Evolutionary conservation across 805 yeast genomes (phyloP), one percentile per base, ranked within the genome.

Genomic region (Cyberlindnera mississippiensis): DNA sequence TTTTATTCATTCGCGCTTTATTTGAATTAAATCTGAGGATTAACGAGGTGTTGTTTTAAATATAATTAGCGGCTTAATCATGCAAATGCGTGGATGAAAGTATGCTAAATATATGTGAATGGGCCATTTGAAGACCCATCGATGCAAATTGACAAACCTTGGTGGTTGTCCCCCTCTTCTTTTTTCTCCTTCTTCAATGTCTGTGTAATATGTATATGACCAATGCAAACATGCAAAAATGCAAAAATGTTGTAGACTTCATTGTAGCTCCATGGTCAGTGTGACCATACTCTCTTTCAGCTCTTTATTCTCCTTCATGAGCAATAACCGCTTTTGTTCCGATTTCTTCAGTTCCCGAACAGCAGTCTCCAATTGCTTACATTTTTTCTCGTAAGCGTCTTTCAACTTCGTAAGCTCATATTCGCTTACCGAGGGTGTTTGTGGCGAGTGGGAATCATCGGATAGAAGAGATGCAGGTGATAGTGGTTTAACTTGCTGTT

Each of bases 401-500:
- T 62, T 63, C 29, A 64, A 38, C 17, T 61, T 53, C 26, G 33
- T 29, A 16, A 42, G 20, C 14, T 45, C 44, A 19, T 31, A 33
- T 22, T 44, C 45, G 7, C 24, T 12, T 5, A 20, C 17, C 10
- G 38, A n/a, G 8, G 46, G 40, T 13, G 46, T 38, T 4, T 16
- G 36, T 38, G 59, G 60, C 12, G 59, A 49, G 12, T 42, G 49
- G 10, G 57, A 53, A 14, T 49, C 53, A 44, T 52, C 59, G 9
- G 70, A 64, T 11, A 64, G 52, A 20, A 66, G 42, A 2, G 70
- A 66, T 18, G 55, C 67, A 4, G 71, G 71, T 7, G 69, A 60
- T 20, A 64, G 48, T n/a, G 58, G 57, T 29, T 47, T 40, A 14
- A 12, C 14, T 12, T 28, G 31, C 14, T 15, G 40, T 13, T 33